Base-by-base conservation (phyloP, 2,329 filamentous ascomycete species). In the Colletotrichum tropicale region DNA sequence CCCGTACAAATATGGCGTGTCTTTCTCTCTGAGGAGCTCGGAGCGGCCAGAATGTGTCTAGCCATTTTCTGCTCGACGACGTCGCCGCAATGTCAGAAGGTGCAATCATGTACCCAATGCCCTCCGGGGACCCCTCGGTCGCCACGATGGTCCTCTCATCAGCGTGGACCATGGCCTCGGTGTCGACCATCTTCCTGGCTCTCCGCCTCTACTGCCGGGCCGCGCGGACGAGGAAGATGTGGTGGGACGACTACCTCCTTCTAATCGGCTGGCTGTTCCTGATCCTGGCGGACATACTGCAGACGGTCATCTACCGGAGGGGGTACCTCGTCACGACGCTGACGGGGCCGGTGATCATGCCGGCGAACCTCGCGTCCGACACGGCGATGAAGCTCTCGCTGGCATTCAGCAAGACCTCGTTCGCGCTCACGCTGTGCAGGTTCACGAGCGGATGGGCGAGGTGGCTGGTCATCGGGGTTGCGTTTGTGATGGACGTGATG, bases 281-380 rank as follows among this genome's bases (percentile, higher is more conserved):
- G 88, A 48, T 62, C 6, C 10, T 70, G 24, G 55, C 56, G 21
- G 30, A 16, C 32, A 62, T 21, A 6, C 3, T 70, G 34, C 58
- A 61, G 34, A 70, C 58, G 16, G 28, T 70, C n/a, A 61, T 62
- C 26, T 67, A 56, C 24, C 65, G 30, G 21, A 67, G 30, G 26
- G 34, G 58, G 3, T 70, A 61, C 28, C 67, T 70, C 10, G 58
- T 70, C 32, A 70, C 55, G 21, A 60, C 55, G 26, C n/a, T 70
- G 78, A 81, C 21, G 89, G 88, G 88, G 85, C 87, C 74, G 86
- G 88, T 76, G 84, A 84, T 89, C 86, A 87, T 89, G 38, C 77
- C 89, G 70, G 89, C 89, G 82, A 88, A 87, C 76, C 80, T 83
- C 3, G 82, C 83, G 1, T 84, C 83, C 4, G 84, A 82, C 74